Conservation (phyloP, 495 filamentous ascomycete species). For the Xylaria curta region DNA sequence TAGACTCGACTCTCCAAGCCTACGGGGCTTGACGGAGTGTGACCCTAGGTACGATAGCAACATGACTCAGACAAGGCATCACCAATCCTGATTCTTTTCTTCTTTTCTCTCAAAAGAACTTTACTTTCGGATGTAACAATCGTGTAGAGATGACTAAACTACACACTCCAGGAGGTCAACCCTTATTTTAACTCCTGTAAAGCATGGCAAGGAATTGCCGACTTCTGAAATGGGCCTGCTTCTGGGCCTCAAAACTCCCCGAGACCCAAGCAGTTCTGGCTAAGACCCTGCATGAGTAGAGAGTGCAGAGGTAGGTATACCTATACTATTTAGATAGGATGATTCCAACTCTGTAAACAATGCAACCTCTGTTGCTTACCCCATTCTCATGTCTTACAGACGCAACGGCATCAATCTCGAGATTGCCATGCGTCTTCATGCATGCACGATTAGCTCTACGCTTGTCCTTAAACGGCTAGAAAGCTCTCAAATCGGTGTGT, state of each 20-base stretch:
- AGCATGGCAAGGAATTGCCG: background rate
- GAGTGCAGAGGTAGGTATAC: too few species aligned
- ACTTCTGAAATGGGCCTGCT: background rate
- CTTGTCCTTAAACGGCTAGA: background rate
- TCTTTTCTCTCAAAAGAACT: background rate
- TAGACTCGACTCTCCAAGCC: conserved; percentile 3
- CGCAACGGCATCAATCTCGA: background rate
- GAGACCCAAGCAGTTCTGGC: conserved; percentile 11
- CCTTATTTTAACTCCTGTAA: background rate
- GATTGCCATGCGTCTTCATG: conserved; percentile 2
- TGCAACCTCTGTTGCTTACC: background rate
- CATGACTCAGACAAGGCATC: background rate
- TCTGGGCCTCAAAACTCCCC: conserved; percentile 1
- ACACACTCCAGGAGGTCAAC: background rate
- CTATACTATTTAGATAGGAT: too few species aligned
- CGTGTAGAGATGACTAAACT: background rate
- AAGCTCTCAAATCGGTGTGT: background rate
- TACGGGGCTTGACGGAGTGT: background rate
- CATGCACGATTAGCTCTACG: background rate
- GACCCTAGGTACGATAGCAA: background rate
- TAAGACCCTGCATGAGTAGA: conserved; percentile 12
- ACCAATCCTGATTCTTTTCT: background rate
- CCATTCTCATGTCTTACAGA: background rate
- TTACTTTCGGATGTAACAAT: background rate
- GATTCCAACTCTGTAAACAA: background rate